phyloP scores from a whole-genome alignment of 1,284 basidiomycete genomes.

The Puccinia hordei region DNA sequence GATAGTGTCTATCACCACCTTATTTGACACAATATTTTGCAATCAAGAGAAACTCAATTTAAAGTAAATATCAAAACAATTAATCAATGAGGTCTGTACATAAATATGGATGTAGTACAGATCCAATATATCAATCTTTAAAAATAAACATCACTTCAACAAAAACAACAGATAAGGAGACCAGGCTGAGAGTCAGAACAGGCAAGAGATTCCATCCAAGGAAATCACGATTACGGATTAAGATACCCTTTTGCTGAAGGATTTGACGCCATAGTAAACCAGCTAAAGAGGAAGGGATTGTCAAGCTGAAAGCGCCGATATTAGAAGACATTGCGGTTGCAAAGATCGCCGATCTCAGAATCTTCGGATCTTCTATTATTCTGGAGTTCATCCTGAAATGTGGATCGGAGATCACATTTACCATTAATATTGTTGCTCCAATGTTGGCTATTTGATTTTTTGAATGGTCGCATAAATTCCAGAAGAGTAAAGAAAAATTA shows the following conservation, averaged over 20 bases:
- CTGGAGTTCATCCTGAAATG: background rate
- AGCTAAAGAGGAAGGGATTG: slow-evolving; percentile 41
- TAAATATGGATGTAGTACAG: too few relatives aligned
- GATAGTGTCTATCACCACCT: too few relatives aligned
- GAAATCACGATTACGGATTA: slow-evolving; percentile 17
- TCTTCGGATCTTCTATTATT: slow-evolving; percentile 4
- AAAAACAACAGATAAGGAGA: slow-evolving; percentile 25
- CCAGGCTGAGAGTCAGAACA: slow-evolving; percentile 13
- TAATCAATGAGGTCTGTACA: too few relatives aligned
- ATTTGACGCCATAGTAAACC: slow-evolving; percentile 44
- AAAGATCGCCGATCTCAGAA: slow-evolving; percentile 30
- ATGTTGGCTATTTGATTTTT: slow-evolving; percentile 64
- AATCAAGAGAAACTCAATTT: too few relatives aligned
- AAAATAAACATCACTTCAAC: slow-evolving; percentile 47
- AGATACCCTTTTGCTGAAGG: slow-evolving; percentile 27
- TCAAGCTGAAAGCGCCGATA: slow-evolving; percentile 46
- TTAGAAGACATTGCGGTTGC: slow-evolving; percentile 39
- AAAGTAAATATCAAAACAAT: too few relatives aligned
- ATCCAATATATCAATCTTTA: background rate
- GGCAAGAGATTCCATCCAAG: slow-evolving; percentile 42
- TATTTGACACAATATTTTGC: too few relatives aligned
- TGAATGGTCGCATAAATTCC: background rate
- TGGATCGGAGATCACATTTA: slow-evolving; percentile 63
- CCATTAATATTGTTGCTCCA: slow-evolving; percentile 87
- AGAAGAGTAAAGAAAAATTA: background rate